Evolutionary conservation across 257 asterid species (phyloP).

Genomic region (Solanum bulbocastanum): DNA sequence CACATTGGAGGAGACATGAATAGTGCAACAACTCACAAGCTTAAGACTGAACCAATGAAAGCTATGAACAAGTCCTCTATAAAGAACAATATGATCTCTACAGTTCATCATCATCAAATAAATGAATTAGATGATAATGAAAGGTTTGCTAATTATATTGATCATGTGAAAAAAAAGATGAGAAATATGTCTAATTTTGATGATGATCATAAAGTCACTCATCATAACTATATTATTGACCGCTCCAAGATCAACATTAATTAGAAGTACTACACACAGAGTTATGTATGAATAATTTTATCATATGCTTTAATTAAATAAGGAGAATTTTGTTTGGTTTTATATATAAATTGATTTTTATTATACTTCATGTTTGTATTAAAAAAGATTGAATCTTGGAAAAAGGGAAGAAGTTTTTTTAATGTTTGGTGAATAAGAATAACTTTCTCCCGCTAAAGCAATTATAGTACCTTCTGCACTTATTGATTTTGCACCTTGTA

Average conservation of each 20-base stretch:
- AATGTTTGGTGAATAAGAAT: neutral
- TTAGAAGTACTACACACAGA: neutral
- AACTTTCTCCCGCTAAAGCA: neutral
- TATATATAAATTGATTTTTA: neutral
- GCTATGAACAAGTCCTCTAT: neutral
- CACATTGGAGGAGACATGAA: neutral
- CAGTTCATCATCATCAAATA: neutral
- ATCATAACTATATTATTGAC: neutral
- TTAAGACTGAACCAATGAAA: neutral
- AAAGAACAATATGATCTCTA: neutral
- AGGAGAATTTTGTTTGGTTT: neutral
- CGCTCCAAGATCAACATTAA: neutral
- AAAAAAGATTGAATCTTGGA: neutral
- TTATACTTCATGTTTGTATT: neutral
- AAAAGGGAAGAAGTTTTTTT: neutral
- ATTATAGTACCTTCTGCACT: too few relatives aligned
- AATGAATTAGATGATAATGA: neutral
- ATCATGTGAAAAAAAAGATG: constrained; percentile 19
- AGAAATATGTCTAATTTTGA: constrained; percentile 13
- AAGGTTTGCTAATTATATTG: constrained; percentile 21
- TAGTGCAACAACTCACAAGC: neutral
- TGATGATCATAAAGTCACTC: constrained; percentile 18
- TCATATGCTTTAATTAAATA: neutral
- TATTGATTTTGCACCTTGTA: too few relatives aligned
- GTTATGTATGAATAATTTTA: neutral